Conservation (phyloP, 139 green algal genomes). For the Klebsormidium nitens region DNA sequence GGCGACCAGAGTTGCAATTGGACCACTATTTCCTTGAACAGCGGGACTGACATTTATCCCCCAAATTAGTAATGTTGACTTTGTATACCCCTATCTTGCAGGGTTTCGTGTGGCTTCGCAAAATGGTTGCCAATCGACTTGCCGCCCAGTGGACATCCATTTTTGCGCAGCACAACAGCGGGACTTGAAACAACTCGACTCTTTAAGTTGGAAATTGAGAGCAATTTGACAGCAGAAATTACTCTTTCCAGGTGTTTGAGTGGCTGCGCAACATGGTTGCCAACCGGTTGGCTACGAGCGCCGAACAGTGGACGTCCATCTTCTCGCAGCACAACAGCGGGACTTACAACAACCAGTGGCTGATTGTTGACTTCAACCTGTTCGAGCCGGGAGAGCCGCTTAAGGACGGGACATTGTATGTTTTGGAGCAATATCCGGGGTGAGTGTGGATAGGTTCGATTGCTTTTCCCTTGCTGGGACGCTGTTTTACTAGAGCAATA, state of each 20-base stretch:
- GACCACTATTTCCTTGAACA: no score
- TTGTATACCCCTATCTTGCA: no score
- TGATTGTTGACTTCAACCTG: slow-evolving; percentile 65
- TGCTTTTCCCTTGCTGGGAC: no score
- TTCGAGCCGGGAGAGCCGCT: slow-evolving; percentile 56
- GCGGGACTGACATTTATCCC: no score
- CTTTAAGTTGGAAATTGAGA: no score
- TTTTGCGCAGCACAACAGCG: no score
- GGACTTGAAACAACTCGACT: no score
- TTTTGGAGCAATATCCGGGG: slow-evolving; percentile 67
- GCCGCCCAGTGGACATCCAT: slow-evolving; percentile 46
- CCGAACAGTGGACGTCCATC: slow-evolving; percentile 45
- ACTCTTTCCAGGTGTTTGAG: slow-evolving; percentile 8
- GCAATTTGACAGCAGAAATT: no score
- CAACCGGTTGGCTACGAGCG: slow-evolving; percentile 52
- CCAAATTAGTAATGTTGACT: no score
- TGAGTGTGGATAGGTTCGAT: no score
- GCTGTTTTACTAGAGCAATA: no score
- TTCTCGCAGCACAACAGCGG: slow-evolving; percentile 55
- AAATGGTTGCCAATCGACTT: slow-evolving; percentile 58
- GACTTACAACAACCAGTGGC: slow-evolving; percentile 77
- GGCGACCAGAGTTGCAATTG: no score
- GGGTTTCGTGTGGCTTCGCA: slow-evolving; percentile 68
- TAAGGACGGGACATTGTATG: slow-evolving; percentile 53
- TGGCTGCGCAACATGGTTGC: slow-evolving; percentile 64